Conservation (phyloP, 768 basidiomycete genomes). For the Calocybe gangraenosa region DNA sequence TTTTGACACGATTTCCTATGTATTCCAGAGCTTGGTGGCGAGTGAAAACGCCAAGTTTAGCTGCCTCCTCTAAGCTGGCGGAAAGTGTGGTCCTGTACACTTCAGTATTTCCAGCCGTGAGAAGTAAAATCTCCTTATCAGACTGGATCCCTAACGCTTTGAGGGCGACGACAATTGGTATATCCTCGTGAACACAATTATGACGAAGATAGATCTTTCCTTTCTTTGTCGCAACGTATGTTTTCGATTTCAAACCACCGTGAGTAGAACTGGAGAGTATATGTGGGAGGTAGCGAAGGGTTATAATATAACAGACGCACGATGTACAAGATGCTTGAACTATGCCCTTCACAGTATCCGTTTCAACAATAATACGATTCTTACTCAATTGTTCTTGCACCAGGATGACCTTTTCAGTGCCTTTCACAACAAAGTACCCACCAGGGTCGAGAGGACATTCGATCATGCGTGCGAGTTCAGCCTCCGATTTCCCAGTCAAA, state of each 20-base stretch:
- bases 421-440: conserved; percentile 99
- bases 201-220: conserved; percentile 94
- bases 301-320: conserved; percentile 42
- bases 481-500: conserved; percentile 69
- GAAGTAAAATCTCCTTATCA: conserved; percentile 94
- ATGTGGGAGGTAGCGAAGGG: not conserved
- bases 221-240: conserved; percentile 95
- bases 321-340: conserved; percentile 97
- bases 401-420: conserved; percentile 98
- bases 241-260: conserved; percentile 90
- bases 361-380: conserved; percentile 98
- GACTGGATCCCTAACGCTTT: conserved; percentile 96
- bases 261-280: conserved; percentile 59
- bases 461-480: conserved; percentile 87
- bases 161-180: conserved; percentile 93
- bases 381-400: conserved; percentile 99
- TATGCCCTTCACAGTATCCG: conserved; percentile 81
- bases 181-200: conserved; percentile 95
- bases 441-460: conserved; percentile 99
- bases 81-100: conserved; percentile 84
- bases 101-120: conserved; percentile 90
- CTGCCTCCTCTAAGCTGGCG: conserved; percentile 90
- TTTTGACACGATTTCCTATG: conserved; percentile 90
- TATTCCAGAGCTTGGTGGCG: conserved; percentile 92
- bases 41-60: conserved; percentile 87